Base-by-base conservation (phyloP, 2,329 filamentous ascomycete species). In the Tolypocladium amazonense region DNA sequence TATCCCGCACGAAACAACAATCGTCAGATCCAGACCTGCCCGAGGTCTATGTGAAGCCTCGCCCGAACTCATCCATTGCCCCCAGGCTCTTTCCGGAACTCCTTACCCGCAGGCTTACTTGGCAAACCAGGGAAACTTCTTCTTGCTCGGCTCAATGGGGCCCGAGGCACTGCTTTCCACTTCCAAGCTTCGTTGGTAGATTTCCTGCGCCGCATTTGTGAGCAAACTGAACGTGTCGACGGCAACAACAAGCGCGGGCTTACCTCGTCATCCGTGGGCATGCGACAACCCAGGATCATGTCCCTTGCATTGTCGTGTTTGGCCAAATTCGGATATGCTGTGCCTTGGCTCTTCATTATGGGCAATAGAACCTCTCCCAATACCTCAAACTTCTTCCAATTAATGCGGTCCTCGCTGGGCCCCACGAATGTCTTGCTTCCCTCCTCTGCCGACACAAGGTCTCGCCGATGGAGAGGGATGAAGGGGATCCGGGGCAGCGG, bases 311-410 rank as follows among this genome's bases (percentile, higher is more conserved):
- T 80, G 61, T 93, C 88, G 67, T 88, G 87, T 67, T 81, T 86
- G 39, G 79, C 77, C 62, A 93, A 77, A 62, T 87, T 88, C 33
- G 85, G 83, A 67, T 97, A 97, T 6, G 91, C 87, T 56, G 86
- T 86, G 58, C 89, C 89, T 73, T 97, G 92, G 68, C 93, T 96
- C 74, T 88, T 88, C 82, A 97, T 95, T 59, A 99, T 87, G 2
- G 90, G 88, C 61, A 97, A 79, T 58, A 97, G 82, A 6, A 97
- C 89, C 66, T 97, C 93, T 8, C 92, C 92, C 74, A 97, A 86
- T 38, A 99, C 88, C 73, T 97, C 93, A 68, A 97, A 99, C 71
- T 99, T 99, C 74, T 88, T 92, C 94, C 94, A 99, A 71, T 97
- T 97, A 71, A 99, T 90, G 57, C 90, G 81, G 63, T 90, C 84